Base-by-base conservation (phyloP, 2,329 filamentous ascomycete genomes). In the Metarhizium rileyi region DNA sequence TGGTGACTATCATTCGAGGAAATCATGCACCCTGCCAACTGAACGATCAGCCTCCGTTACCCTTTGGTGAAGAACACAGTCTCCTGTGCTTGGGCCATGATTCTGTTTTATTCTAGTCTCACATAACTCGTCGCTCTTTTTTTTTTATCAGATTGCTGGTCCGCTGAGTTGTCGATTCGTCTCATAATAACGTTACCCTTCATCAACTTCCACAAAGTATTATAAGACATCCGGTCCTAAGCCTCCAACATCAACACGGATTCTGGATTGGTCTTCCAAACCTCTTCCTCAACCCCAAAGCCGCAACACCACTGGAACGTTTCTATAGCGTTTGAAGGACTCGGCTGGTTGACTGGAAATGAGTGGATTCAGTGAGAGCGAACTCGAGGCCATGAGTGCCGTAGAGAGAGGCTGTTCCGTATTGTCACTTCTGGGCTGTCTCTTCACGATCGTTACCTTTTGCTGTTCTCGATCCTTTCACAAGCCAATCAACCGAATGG, bases 401-500 rank as follows among this genome's bases (percentile, higher is more conserved):
- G 76, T 86, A 44, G 86, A 89, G 64, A 76, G 87, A 45, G 69
- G 77, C 16, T 81, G 82, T 60, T 90, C 87, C 0, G 74, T 82
- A 7, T 66, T 90, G 41, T 91, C 87, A 1, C 64, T 93, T 0
- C 47, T 84, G 2, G 87, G 86, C 50, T 86, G 83, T 41, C 57
- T 83, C 28, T 80, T 90, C 62, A 85, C 90, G 59, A 80, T 91
- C 48, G 57, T 72, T 49, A 90, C 86, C 3, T 93, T 90, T 61
- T 67, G 78, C 27, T 65, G 67, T n/a, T 87, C 83, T 28, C 75
- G 73, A 16, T 75, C 76, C 5, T 93, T 93, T 62, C 85, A 86
- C 59, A 91, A 90, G 61, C 86, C 87, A n/a, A 90, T 93, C 69
- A 93, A 93, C 61, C 77, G 88, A 18, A 74, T 94, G 0, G 83